Conservation (phyloP, 805 yeast species). For the Clavispora carvajalis region DNA sequence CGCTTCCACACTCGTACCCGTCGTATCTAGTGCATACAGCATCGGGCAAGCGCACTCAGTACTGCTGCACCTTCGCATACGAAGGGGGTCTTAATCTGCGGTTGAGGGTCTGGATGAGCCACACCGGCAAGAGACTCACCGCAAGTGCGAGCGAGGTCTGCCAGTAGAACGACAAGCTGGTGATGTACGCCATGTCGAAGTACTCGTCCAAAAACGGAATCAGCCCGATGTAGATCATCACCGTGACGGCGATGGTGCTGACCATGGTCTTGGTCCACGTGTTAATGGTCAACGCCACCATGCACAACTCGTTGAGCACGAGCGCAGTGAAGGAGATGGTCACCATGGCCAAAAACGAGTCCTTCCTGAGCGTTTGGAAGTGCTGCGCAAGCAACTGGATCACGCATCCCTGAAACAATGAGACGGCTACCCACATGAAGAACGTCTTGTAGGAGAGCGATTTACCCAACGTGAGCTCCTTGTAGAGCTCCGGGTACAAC, state of each 20-base stretch:
- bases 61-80: conserved; percentile 93
- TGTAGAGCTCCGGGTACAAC: conserved; percentile 90
- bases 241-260: conserved; percentile 64
- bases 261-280: conserved; percentile 87
- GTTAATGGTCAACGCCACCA: conserved; percentile 90
- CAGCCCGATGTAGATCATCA: conserved; percentile 61
- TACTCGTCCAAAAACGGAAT: conserved; percentile 87
- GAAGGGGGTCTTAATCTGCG: conserved; percentile 86
- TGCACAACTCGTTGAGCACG: conserved; percentile 77
- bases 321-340: conserved; percentile 77
- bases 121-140: conserved; percentile 79
- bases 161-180: conserved; percentile 59
- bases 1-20: neutral
- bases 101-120: conserved; percentile 74
- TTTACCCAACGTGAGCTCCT: conserved; percentile 83
- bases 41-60: conserved; percentile 19
- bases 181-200: conserved; percentile 64
- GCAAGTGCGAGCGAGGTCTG: conserved; percentile 59
- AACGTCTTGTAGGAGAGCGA: conserved; percentile 84
- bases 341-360: conserved; percentile 69
- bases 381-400: conserved; percentile 80
- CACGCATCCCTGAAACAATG: conserved; percentile 84
- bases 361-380: conserved; percentile 56
- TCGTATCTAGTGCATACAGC: neutral
- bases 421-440: conserved; percentile 84